Base-by-base conservation (phyloP, 2,329 filamentous ascomycete genomes). In the Aspergillus quadrilineatus region DNA sequence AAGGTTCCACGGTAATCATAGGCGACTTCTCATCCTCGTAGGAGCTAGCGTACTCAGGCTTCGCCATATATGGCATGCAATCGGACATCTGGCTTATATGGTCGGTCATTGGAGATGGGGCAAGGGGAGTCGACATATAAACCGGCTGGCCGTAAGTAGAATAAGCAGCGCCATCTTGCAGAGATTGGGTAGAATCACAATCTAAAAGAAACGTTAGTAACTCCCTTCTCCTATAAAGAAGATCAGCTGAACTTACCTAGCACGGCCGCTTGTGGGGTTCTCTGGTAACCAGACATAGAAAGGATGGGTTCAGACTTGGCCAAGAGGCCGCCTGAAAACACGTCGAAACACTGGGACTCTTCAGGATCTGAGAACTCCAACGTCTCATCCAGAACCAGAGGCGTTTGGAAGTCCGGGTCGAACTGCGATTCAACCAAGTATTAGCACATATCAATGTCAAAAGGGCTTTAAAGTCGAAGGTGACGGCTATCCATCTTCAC, bases 241-340 rank as follows among this genome's bases (percentile, higher is more conserved):
- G 12, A 9, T 15, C 34, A 9, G 39, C 10, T n/a, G 30, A 29
- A 34, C 90, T 79, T 80, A 95, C 92, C 89, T 77, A 93, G 89
- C 79, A 92, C 84, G 74, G 88, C 88, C 74, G 88, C 82, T 76
- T 86, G 81, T 74, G 89, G 85, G 57, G 85, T 77, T 77, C 95
- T 96, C 70, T 82, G 81, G 81, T 91, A 92, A 77, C 87, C 87
- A 75, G 89, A 88, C 89, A 92, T 92, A 76, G 88, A 86, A 77
- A 89, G 78, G 68, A 86, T 77, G 78, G 85, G 76, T 80, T 85
- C 80, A 75, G 78, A 77, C 73, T 79, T 81, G 75, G 78, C 79
- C 75, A 77, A 73, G 61, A 79, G 77, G 78, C 79, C 79, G 72
- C 77, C 76, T 69, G 79, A 77, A 68, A 75, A 74, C 53, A 72